phyloP scores from a whole-genome alignment of 2,329 filamentous ascomycete species.

The Alternaria ethzedia region DNA sequence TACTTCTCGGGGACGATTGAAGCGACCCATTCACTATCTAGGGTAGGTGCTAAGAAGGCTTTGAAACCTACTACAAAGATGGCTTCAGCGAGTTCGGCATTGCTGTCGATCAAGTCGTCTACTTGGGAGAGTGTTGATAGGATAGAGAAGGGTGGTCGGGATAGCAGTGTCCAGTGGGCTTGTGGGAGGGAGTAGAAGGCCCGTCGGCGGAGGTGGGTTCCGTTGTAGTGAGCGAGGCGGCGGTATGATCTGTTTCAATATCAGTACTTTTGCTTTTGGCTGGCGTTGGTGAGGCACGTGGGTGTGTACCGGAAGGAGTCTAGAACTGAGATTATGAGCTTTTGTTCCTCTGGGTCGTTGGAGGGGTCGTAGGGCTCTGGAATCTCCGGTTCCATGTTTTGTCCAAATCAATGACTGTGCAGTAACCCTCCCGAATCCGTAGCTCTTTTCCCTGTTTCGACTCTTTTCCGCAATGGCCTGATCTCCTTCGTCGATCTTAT shows the following conservation, averaged over 20 bases:
- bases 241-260: constrained; percentile 73
- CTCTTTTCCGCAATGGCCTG: background rate
- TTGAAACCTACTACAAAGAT: constrained; percentile 66
- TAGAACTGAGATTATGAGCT: constrained; percentile 79
- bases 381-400: constrained; percentile 55
- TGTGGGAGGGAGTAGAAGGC: constrained; percentile 91
- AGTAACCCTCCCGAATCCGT: too few relatives aligned
- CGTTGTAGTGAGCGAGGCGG: constrained; percentile 83
- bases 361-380: constrained; percentile 68
- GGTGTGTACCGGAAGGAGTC: constrained; percentile 80
- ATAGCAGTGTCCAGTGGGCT: constrained; percentile 82
- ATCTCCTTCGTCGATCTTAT: too few relatives aligned
- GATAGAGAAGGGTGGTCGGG: constrained; percentile 80
- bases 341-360: constrained; percentile 78
- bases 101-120: constrained; percentile 87
- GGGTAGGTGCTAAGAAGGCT: constrained; percentile 39
- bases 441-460: background rate
- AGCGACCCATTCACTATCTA: constrained; percentile 44
- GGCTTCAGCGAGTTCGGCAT: constrained; percentile 79
- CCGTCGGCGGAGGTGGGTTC: constrained; percentile 87
- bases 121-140: constrained; percentile 78
- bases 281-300: background rate
- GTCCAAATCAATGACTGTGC: background rate
- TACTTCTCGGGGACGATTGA: constrained; percentile 39
- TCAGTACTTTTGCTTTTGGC: background rate